Evolutionary conservation across 1,284 basidiomycete genomes (phyloP).

Genomic region (Phellinidium pouzarii): DNA sequence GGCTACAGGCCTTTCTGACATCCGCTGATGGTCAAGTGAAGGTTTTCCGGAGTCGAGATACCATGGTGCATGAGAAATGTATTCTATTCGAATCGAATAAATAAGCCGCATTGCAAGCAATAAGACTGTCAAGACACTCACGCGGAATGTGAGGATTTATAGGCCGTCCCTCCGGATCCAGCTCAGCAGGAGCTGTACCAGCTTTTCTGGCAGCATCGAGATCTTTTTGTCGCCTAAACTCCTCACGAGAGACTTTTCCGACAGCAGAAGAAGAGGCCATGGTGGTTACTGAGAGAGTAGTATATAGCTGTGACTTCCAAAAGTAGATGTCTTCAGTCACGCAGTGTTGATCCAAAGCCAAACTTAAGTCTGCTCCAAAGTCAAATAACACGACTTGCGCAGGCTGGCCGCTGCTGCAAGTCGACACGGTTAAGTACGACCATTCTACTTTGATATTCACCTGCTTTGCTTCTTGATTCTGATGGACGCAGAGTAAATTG

Average conservation of each 20-base stretch:
- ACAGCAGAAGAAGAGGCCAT: constrained; percentile 30
- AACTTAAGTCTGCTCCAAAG: no score
- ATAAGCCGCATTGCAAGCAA: constrained; percentile 10
- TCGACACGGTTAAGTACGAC: background rate
- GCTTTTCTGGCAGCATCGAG: constrained; percentile 95
- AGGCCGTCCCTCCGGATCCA: constrained; percentile 89
- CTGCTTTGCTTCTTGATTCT: constrained; percentile 3
- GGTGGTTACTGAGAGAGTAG: constrained; percentile 1
- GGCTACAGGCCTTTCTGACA: constrained; percentile 59
- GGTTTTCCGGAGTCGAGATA: constrained; percentile 91
- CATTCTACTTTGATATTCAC: background rate
- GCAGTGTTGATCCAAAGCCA: background rate
- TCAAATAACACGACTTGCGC: constrained; percentile 8
- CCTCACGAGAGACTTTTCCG: constrained; percentile 88
- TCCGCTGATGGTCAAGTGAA: constrained; percentile 90
- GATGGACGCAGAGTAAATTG: constrained; percentile 1
- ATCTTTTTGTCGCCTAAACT: constrained; percentile 91
- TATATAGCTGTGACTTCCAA: no score
- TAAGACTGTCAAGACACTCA: constrained; percentile 35
- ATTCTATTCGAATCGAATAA: constrained; percentile 44
- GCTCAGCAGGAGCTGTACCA: constrained; percentile 90
- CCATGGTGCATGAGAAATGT: constrained; percentile 96
- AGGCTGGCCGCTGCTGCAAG: constrained; percentile 5
- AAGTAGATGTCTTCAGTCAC: no score
- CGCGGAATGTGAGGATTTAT: constrained; percentile 99